Conservation (phyloP, 345 rosid species). For the Cardamine occulta region DNA sequence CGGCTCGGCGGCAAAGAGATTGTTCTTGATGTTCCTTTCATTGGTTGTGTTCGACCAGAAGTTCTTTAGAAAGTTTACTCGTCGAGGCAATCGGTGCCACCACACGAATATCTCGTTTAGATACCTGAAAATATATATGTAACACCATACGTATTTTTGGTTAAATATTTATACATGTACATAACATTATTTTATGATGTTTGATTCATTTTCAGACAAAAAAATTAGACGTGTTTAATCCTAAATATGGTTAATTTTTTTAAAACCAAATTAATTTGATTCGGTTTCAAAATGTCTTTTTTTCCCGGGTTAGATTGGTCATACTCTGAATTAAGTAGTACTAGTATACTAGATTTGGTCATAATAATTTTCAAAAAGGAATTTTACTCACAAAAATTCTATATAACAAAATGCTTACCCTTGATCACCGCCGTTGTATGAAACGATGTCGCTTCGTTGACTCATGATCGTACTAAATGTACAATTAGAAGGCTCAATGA, state of each 20-base stretch:
- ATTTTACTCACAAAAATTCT: background rate
- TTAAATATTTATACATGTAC: background rate
- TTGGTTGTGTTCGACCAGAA: slow-evolving; percentile 81
- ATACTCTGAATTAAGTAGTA: background rate
- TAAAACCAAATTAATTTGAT: background rate
- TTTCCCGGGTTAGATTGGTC: background rate
- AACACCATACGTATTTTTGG: background rate
- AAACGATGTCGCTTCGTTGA: slow-evolving; percentile 63
- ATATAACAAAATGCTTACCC: slow-evolving; percentile 45
- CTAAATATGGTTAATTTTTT: background rate
- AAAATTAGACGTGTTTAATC: background rate
- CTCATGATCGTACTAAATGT: slow-evolving; percentile 69
- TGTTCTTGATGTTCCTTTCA: slow-evolving; percentile 71
- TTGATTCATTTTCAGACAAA: background rate
- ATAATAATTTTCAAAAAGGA: too few relatives aligned
- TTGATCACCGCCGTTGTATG: slow-evolving; percentile 96
- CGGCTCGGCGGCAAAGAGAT: slow-evolving; percentile 74
- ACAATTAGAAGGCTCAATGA: slow-evolving; percentile 95
- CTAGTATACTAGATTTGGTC: background rate
- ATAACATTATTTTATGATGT: background rate
- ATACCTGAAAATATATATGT: slow-evolving; percentile 41
- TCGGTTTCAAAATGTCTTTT: background rate
- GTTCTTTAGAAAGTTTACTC: slow-evolving; percentile 84
- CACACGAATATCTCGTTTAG: slow-evolving; percentile 84
- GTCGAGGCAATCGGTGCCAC: slow-evolving; percentile 89